Base-by-base conservation (phyloP, 2,329 filamentous ascomycete genomes). In the Hypoxylon sp. region DNA sequence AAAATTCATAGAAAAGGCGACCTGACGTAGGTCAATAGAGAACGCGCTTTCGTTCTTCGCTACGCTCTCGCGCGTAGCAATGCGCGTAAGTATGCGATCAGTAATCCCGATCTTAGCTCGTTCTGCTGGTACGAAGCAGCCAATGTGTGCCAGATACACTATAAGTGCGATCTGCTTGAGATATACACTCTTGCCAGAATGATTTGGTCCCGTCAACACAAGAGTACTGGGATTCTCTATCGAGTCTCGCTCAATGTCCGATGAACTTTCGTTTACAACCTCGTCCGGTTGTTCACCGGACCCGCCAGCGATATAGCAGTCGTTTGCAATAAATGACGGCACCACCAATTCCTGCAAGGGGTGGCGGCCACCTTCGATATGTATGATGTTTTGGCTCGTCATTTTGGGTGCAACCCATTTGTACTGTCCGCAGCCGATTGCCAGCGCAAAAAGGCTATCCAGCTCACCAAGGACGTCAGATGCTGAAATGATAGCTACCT, bases 101-200 rank as follows among this genome's bases (percentile, higher is more conserved):
- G 95, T 98, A 37, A 98, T 81, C 0, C 96, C 95, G 69, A 99
- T 91, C 0, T 81, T 87, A 8, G 94, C 95, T 29, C 80, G 83
- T 14, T 90, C 85, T 1, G 94, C 95, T 0, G 96, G 95, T 1
- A 99, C 93, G 77, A 93, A 98, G 78, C 94, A 95, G 57, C 96
- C 96, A 59, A 97, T 88, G 76, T 99, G 96, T 0, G 96, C 93
- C 79, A 99, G 87, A 77, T 96, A 98, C 13, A 97, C 90, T 65
- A 97, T 96, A 54, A 98, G 83, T 3, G 94, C 96, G 33, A 93
- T 88, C 78, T 99, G 95, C 79, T 97, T 99, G 77, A 98, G 86
- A 79, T 97, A 98, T 0, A 98, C 89, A 73, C 94, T 98, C 80
- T 99, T 99, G 0, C 96, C 96, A 0, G 96, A 98, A 78, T 96